phyloP scores from a whole-genome alignment of 2,329 filamentous ascomycete species.

The Chlorencoelia australis region DNA sequence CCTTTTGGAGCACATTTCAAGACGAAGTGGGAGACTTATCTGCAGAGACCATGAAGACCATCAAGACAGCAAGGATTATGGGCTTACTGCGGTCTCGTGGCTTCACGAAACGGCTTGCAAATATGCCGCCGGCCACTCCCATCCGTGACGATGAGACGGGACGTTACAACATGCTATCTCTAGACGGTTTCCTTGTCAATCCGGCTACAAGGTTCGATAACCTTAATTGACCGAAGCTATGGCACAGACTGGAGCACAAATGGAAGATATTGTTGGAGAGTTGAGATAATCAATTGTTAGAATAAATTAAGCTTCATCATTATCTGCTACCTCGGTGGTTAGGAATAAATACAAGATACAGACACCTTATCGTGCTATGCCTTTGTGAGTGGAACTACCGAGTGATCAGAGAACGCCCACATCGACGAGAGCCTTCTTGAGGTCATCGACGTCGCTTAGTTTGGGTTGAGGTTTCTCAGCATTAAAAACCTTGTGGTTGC shows the following conservation, averaged over 20 bases:
- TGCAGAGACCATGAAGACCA: neutral
- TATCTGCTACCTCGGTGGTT: neutral
- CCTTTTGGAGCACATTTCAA: constrained; percentile 2
- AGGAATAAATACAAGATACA: too few relatives aligned
- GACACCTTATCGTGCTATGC: neutral
- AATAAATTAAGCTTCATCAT: constrained; percentile 6
- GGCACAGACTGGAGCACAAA: constrained; percentile 7
- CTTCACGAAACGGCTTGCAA: constrained; percentile 31
- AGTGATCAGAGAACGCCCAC: neutral
- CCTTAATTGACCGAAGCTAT: constrained; percentile 10
- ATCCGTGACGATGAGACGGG: constrained; percentile 8
- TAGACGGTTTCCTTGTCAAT: neutral
- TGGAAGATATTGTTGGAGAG: constrained; percentile 6
- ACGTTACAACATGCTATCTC: neutral
- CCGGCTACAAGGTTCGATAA: constrained; percentile 27
- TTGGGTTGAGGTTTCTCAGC: neutral
- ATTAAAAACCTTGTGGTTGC: neutral
- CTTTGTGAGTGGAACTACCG: neutral
- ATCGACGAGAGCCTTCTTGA: neutral
- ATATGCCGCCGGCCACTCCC: constrained; percentile 27
- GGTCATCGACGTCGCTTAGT: neutral
- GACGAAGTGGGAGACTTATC: neutral
- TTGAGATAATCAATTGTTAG: constrained; percentile 8
- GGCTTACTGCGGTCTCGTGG: neutral
- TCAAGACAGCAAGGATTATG: constrained; percentile 1